Percentiles rank a stretch among this genome's conserved stretches.
These are phyloP conservation scores for Erigeron philadelphicus DNA, from an alignment of 140 eudicot genomes.

Conservation along the genomic window DNA sequence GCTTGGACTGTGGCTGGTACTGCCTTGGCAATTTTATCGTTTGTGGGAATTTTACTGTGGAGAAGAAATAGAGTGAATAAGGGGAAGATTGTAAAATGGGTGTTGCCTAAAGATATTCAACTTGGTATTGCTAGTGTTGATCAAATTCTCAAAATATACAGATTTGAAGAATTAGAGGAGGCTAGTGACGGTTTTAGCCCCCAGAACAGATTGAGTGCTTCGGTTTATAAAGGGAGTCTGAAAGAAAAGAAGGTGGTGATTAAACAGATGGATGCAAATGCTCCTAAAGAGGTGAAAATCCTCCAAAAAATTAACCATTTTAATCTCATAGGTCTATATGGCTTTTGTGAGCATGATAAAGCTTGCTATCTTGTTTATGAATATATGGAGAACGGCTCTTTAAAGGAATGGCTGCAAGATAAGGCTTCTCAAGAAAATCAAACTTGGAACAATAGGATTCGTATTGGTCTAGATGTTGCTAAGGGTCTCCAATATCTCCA, in stretches of 20 bases:
- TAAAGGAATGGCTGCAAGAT: conserved; percentile 53
- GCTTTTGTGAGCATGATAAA: conserved; percentile 59
- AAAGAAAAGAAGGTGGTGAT: conserved; percentile 46
- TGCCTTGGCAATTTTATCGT: conserved; percentile 24
- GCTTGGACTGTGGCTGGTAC: conserved; percentile 37
- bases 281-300: conserved; percentile 52
- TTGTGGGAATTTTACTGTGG: conserved; percentile 22
- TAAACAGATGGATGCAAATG: conserved; percentile 52
- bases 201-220: conserved; percentile 40
- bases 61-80: conserved; percentile 16
- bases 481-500: conserved; percentile 74
- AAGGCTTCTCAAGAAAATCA: conserved; percentile 24
- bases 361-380: conserved; percentile 67
- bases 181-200: conserved; percentile 63
- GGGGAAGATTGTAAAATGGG: conserved; percentile 22
- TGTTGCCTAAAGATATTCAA: conserved; percentile 35
- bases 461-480: conserved; percentile 69
- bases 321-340: conserved; percentile 63
- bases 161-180: conserved; percentile 49
- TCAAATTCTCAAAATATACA: conserved; percentile 41
- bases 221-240: conserved; percentile 57
- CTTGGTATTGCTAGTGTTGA: conserved; percentile 46
- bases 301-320: conserved; percentile 61
- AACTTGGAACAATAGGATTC: conserved; percentile 60
- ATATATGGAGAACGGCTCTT: conserved; percentile 62